Base-by-base conservation (phyloP, 768 basidiomycete species). In the Termitomyces heimii region DNA sequence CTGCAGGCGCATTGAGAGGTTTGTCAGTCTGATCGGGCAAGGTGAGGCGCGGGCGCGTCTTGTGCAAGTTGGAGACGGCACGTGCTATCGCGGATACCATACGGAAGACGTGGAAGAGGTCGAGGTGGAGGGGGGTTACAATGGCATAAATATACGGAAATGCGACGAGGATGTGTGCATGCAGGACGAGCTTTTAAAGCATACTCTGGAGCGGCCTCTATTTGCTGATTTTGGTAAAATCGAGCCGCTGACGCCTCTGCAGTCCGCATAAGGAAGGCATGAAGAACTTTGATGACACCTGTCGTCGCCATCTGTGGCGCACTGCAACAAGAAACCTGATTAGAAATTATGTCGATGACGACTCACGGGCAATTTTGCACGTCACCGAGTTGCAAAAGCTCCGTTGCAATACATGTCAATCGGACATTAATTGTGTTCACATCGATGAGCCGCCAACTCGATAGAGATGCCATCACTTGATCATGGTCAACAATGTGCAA, bases 61-160 rank as follows among this genome's bases (percentile, higher is more conserved):
- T 10, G 18, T 34, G 9, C 40, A 61, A 32, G 22, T 44, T 32
- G 53, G 49, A 35, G n/a, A n/a, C 6, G 50, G 53, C 12, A 20
- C 35, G 43, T 57, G 56, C 31, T 62, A 40, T 34, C 39, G 56
- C 18, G 61, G 58, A 4, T 62, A 57, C 44, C 61, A 62, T 13
- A 62, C 61, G 3, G 58, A 59, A 22, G 61, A 62, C 44, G 35
- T 49, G n/a, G 46, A 40, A 4, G 58, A 59, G 14, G 46, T 62
- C 28, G 55, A 57, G 31, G 40, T 12, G 10, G 61, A 59, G 4
- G 57, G 53, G 13, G 58, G 47, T 16, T 60, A 57, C 32, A 62
- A 62, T 31, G 47, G 35, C 0, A 39, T 57, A 29, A 62, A 57
- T 32, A 24, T 62, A 14, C 43, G 9, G 7, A 24, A 31, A 10